Conservation (phyloP, 1,284 basidiomycete species). For the Gomphus sp. region DNA sequence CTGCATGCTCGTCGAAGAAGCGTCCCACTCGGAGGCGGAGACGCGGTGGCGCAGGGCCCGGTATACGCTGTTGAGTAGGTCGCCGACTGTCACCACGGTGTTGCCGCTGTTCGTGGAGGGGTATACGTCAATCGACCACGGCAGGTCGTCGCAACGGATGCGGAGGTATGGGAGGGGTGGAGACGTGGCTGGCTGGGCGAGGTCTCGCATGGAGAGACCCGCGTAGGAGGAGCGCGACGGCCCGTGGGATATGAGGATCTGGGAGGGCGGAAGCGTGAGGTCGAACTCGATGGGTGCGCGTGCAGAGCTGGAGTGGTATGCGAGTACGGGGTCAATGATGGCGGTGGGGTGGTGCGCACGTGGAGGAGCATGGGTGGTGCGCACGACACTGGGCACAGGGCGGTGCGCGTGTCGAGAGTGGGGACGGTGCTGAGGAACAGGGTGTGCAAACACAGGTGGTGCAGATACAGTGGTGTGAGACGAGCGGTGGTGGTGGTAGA, state of each 20-base stretch:
- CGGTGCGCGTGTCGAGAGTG: not conserved
- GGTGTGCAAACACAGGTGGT: not conserved
- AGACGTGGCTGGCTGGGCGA: slow-evolving; percentile 1
- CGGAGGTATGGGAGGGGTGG: slow-evolving; percentile 2
- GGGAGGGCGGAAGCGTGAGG: slow-evolving; percentile 4
- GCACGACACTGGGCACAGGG: not conserved
- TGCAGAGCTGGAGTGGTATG: not conserved
- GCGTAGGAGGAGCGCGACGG: not conserved
- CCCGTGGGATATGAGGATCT: not conserved
- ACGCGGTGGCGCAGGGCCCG: slow-evolving; percentile 4
- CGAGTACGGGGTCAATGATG: slow-evolving; percentile 5
- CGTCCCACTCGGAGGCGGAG: not conserved
- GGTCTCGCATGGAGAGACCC: not conserved
- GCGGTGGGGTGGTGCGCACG: not conserved
- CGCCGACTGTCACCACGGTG: slow-evolving; percentile 5
- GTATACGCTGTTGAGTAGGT: slow-evolving; percentile 6
- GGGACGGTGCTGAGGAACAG: not conserved
- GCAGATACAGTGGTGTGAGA: not conserved
- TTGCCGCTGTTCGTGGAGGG: not conserved
- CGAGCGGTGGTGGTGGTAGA: not conserved
- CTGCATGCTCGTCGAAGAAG: not conserved
- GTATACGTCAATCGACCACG: slow-evolving; percentile 9
- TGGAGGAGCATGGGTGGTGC: not conserved
- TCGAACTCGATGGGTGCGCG: slow-evolving; percentile 3
- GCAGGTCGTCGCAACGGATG: slow-evolving; percentile 9